phyloP scores from a whole-genome alignment of 495 filamentous ascomycete genomes.

The Xylaria palmicola region DNA sequence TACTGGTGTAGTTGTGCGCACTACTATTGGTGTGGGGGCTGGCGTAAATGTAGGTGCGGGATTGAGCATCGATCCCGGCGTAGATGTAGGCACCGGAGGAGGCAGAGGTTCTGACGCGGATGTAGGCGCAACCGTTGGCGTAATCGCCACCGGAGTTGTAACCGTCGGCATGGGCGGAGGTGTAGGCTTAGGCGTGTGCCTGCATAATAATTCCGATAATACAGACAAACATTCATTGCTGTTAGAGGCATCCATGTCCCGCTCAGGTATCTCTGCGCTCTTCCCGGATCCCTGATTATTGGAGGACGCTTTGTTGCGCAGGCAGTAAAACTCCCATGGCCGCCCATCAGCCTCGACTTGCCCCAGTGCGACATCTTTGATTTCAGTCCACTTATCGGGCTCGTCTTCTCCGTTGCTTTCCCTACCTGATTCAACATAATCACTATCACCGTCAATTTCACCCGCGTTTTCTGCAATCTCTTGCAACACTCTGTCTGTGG shows the following conservation, averaged over 20 bases:
- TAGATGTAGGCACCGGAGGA: too few species aligned
- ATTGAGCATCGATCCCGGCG: too few species aligned
- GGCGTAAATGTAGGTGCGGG: too few species aligned
- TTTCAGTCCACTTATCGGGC: constrained; percentile 19
- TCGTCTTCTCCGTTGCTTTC: constrained; percentile 16
- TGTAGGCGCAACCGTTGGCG: too few species aligned
- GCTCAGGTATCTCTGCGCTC: background rate
- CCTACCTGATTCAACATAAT: constrained; percentile 22
- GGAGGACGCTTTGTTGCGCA: constrained; percentile 14
- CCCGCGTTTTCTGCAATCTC: constrained; percentile 18
- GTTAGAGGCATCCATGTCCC: background rate
- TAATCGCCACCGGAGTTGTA: background rate
- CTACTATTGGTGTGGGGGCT: too few species aligned
- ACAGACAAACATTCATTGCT: background rate
- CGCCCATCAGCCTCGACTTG: background rate
- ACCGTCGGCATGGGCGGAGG: too few species aligned
- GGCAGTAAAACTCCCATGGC: constrained; percentile 25
- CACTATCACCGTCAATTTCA: constrained; percentile 25
- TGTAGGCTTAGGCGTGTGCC: too few species aligned
- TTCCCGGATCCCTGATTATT: background rate
- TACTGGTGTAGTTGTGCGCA: too few species aligned
- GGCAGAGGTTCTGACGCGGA: too few species aligned
- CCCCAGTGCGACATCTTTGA: too few species aligned
- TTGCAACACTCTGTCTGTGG: constrained; percentile 19
- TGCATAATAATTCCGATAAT: background rate